These are phyloP conservation scores for Zygnema cylindricum DNA, from an alignment of 139 green algal species.

Conservation along the genomic window DNA sequence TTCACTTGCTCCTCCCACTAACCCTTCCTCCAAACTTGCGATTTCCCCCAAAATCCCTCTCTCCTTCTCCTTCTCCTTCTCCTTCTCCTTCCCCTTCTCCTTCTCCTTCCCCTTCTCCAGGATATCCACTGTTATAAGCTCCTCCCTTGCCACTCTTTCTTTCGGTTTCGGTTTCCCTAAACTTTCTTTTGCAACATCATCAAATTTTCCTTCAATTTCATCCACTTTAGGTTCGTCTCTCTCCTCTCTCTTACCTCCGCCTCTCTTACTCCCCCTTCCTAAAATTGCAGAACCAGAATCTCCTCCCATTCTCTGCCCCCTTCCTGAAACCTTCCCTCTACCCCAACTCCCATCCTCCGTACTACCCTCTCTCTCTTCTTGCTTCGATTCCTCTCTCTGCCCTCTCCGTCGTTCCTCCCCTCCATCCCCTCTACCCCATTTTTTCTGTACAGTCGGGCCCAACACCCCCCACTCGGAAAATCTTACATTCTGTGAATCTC, in stretches of 20 bases:
- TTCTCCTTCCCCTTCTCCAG: not conserved
- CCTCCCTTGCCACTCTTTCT: not conserved
- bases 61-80: not conserved
- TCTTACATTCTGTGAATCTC: too few relatives aligned
- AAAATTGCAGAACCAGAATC: not conserved
- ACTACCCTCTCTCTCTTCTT: constrained; percentile 14
- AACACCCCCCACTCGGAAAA: not conserved
- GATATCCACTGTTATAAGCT: not conserved
- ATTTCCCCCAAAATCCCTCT: not conserved
- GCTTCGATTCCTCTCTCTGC: not conserved
- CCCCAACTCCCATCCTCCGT: not conserved
- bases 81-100: not conserved
- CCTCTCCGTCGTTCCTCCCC: too few relatives aligned
- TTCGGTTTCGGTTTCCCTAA: not conserved
- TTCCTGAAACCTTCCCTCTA: not conserved
- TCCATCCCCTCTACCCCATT: not conserved
- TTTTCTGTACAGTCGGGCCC: not conserved
- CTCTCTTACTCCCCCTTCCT: not conserved
- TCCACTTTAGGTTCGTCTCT: not conserved
- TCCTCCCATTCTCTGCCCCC: not conserved
- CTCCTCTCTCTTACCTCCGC: not conserved
- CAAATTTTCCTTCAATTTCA: not conserved
- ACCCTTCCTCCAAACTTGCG: not conserved
- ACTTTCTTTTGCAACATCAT: not conserved
- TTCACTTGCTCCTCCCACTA: too few relatives aligned